Evolutionary conservation across 176 grass and related monocot species (phyloP).

Genomic region (Avena insularis): DNA sequence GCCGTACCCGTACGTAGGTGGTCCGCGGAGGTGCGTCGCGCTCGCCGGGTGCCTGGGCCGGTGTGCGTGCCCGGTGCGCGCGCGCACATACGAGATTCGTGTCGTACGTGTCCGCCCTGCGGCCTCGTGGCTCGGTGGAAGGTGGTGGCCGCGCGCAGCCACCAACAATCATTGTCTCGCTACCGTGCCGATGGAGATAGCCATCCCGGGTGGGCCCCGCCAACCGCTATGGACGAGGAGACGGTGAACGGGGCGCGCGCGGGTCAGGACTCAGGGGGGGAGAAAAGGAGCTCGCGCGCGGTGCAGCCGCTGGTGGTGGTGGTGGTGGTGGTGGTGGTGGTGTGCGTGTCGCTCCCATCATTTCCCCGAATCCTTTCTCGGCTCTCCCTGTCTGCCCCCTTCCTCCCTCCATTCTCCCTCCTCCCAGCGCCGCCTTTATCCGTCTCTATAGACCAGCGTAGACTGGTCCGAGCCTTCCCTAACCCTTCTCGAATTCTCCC

Average conservation of each 20-base stretch:
- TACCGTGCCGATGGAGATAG: neutral
- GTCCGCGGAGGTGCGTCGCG: constrained; percentile 24
- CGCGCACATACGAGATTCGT: too few relatives aligned
- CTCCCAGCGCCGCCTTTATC: constrained; percentile 47
- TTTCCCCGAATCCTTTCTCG: constrained; percentile 31
- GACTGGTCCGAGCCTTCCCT: constrained; percentile 1
- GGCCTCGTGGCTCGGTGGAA: neutral
- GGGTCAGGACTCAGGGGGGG: neutral
- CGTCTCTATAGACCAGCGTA: constrained; percentile 4
- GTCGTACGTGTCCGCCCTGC: neutral
- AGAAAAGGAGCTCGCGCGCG: constrained; percentile 4
- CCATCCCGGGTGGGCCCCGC: constrained; percentile 41
- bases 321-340: constrained; percentile 3
- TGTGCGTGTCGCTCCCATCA: constrained; percentile 21
- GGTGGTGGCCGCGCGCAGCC: neutral
- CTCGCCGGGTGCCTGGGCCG: neutral
- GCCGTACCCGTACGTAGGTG: neutral
- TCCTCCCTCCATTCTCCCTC: neutral
- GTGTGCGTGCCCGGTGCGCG: neutral
- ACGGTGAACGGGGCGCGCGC: constrained; percentile 25
- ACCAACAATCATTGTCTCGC: neutral
- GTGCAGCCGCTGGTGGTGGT: neutral
- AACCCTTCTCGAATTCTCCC: neutral
- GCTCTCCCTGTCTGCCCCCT: neutral
- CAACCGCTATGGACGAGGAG: constrained; percentile 24